Evolutionary conservation across 345 rosid species (phyloP).

Genomic region (Arabidopsis suecica): DNA sequence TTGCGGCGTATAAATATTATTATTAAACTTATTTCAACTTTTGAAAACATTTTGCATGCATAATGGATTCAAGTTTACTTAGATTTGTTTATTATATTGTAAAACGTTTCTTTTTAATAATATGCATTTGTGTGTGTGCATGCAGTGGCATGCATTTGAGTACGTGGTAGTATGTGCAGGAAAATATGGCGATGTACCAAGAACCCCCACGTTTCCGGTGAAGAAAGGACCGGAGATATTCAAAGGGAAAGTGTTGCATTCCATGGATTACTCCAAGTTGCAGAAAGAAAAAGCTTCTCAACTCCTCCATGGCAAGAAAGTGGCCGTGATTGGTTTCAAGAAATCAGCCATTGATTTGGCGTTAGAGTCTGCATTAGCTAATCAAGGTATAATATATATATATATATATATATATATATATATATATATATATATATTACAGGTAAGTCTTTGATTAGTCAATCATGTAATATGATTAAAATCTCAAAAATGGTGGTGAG

Average conservation of each 20-base stretch:
- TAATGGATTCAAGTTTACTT: too few species aligned
- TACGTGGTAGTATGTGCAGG: conserved; percentile 76
- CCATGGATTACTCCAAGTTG: too few species aligned
- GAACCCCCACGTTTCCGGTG: conserved; percentile 55
- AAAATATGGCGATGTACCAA: conserved; percentile 78
- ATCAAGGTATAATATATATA: conserved; percentile 61
- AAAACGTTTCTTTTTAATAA: too few species aligned
- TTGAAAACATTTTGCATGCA: too few species aligned
- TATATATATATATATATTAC: too few species aligned
- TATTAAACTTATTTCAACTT: too few species aligned
- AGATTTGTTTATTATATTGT: too few species aligned
- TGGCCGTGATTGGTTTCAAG: conserved; percentile 25
- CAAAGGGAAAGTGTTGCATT: conserved; percentile 49
- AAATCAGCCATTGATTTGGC: conserved; percentile 96
- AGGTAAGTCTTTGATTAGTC: too few species aligned
- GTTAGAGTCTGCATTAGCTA: conserved; percentile 78
- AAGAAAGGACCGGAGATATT: conserved; percentile 70
- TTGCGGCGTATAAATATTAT: too few species aligned
- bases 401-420: neutral
- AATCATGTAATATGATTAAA: conserved; percentile 13
- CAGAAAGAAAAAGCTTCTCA: too few species aligned
- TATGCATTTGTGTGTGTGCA: neutral
- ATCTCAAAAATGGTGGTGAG: conserved; percentile 61
- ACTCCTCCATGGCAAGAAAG: too few species aligned
- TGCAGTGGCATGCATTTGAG: conserved; percentile 80